Percentiles rank a stretch among this genome's conserved stretches.
These are phyloP conservation scores for Corinectria fuckeliana DNA, from an alignment of 2,329 filamentous ascomycete species.

Conservation along the genomic window DNA sequence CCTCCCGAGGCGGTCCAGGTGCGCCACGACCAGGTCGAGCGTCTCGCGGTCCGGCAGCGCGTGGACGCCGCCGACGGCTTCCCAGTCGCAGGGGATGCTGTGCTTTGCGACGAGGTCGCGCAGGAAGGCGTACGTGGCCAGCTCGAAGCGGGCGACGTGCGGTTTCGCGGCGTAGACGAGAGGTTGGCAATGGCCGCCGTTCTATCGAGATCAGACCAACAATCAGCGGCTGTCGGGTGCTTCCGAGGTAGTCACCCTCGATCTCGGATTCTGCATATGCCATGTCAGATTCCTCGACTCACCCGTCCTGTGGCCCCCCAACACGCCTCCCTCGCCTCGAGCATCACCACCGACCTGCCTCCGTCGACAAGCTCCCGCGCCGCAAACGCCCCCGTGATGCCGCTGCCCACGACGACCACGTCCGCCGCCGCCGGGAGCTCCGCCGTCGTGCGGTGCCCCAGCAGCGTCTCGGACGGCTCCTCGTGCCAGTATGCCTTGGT, in stretches of 20 bases:
- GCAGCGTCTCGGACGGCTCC: slow-evolving; percentile 67
- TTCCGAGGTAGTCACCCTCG: not conserved
- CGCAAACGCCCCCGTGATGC: slow-evolving; percentile 77
- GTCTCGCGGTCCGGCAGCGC: slow-evolving; percentile 64
- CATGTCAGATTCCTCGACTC: slow-evolving; percentile 50
- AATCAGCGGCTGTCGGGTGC: slow-evolving; percentile 8
- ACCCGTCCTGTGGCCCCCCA: slow-evolving; percentile 85
- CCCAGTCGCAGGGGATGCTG: slow-evolving; percentile 74
- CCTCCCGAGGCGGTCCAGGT: slow-evolving; percentile 57
- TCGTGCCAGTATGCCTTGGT: slow-evolving; percentile 77
- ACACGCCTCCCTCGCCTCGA: slow-evolving; percentile 81
- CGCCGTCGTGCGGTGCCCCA: slow-evolving; percentile 71
- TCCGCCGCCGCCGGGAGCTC: slow-evolving; percentile 68
- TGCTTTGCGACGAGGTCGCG: slow-evolving; percentile 62
- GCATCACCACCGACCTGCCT: slow-evolving; percentile 67
- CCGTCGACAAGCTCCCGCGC: slow-evolving; percentile 65
- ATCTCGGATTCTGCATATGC: no score
- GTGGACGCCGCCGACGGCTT: slow-evolving; percentile 67
- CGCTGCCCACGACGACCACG: slow-evolving; percentile 75
- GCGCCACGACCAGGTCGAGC: slow-evolving; percentile 57
- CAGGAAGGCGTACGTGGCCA: slow-evolving; percentile 70
- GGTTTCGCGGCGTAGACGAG: slow-evolving; percentile 66
- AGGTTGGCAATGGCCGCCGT: slow-evolving; percentile 78
- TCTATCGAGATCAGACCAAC: slow-evolving; percentile 47
- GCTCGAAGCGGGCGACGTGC: slow-evolving; percentile 73